A percentile compares a stretch with the other conserved stretches of the same genome.
These are phyloP conservation scores for Phytopythium litorale DNA, from an alignment of 352 stramenopile genomes.

Conservation along the genomic window DNA sequence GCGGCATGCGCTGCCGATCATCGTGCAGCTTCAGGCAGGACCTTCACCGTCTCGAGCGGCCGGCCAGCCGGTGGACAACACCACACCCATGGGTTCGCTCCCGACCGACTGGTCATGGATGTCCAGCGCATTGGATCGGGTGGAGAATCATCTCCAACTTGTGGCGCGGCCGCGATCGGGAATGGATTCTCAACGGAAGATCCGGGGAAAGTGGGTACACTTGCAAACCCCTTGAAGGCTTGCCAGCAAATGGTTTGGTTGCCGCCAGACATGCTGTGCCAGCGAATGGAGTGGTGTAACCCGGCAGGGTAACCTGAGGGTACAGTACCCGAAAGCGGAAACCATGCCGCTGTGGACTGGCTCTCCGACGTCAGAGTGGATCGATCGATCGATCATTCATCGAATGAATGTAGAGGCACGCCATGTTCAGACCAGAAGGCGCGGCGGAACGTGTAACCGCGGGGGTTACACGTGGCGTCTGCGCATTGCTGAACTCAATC, in stretches of 20 bases:
- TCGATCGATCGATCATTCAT: not conserved
- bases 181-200: not conserved
- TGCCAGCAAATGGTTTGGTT: too few species aligned
- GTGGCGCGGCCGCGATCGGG: not conserved
- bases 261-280: too few species aligned
- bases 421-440: conserved; percentile 1
- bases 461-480: not conserved
- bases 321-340: not conserved
- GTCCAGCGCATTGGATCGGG: not conserved
- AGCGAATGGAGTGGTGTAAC: not conserved
- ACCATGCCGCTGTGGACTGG: not conserved
- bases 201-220: not conserved
- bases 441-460: not conserved
- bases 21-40: too few species aligned
- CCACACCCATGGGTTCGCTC: not conserved
- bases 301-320: not conserved
- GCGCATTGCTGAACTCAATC: too few species aligned
- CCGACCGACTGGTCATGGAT: not conserved
- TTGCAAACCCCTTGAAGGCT: not conserved
- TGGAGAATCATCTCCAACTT: not conserved
- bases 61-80: not conserved
- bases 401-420: not conserved
- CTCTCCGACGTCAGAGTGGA: not conserved
- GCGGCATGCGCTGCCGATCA: too few species aligned
- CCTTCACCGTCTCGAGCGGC: too few species aligned